Conservation (phyloP, 2,329 filamentous ascomycete species). For the Decorospora gaudefroyi region DNA sequence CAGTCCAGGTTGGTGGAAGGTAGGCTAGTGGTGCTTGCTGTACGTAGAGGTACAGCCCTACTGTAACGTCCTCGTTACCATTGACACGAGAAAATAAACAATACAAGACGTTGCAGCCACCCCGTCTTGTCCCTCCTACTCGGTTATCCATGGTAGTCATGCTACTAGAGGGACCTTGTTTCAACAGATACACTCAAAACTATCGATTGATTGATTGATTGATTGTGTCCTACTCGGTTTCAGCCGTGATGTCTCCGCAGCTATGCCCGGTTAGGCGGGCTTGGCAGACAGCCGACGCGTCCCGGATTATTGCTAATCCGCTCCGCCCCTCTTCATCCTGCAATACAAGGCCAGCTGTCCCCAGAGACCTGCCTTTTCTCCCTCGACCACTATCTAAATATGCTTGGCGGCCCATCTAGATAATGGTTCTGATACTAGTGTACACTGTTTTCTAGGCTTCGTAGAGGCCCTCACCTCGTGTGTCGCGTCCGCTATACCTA, state of each 20-base stretch:
- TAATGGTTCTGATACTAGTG: slow-evolving; percentile 12
- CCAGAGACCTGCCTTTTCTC: slow-evolving; percentile 10
- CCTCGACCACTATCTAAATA: slow-evolving; percentile 11
- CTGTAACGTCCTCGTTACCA: too few relatives aligned
- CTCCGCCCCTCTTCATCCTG: slow-evolving; percentile 10
- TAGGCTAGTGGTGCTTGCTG: too few relatives aligned
- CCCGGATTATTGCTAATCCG: slow-evolving; percentile 12
- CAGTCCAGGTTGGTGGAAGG: too few relatives aligned
- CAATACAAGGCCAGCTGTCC: slow-evolving; percentile 14
- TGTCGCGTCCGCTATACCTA: slow-evolving; percentile 17
- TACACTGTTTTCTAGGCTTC: slow-evolving; percentile 9
- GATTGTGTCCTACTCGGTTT: slow-evolving; percentile 11
- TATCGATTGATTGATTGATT: slow-evolving; percentile 15
- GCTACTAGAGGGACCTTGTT: too few relatives aligned
- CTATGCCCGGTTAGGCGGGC: slow-evolving; percentile 11
- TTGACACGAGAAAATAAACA: too few relatives aligned
- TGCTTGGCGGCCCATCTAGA: slow-evolving; percentile 11
- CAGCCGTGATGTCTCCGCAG: slow-evolving; percentile 13
- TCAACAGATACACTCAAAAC: too few relatives aligned
- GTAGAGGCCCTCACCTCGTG: slow-evolving; percentile 3
- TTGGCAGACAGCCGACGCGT: slow-evolving; percentile 18
- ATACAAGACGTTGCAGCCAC: too few relatives aligned
- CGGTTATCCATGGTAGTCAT: too few relatives aligned
- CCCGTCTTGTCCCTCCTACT: too few relatives aligned
- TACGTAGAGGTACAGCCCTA: too few relatives aligned